Percentiles rank a stretch among this genome's conserved stretches.
phyloP scores from a whole-genome alignment of 768 basidiomycete genomes.

The Exsudoporus frostii region DNA sequence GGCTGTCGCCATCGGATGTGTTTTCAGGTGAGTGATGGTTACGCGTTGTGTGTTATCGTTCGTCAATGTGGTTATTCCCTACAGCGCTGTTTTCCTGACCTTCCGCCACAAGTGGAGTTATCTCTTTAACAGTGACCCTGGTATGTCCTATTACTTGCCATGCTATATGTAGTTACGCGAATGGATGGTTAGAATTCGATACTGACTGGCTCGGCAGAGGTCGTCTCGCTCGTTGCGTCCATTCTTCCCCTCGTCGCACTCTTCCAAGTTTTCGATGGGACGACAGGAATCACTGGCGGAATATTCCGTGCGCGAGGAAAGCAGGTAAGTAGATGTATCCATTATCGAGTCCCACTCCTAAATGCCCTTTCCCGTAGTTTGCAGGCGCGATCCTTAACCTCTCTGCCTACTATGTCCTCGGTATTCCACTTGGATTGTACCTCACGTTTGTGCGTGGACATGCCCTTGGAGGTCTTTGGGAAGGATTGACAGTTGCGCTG shows the following conservation, averaged over 20 bases:
- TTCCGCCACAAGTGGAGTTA: slow-evolving; percentile 69
- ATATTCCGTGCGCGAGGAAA: slow-evolving; percentile 82
- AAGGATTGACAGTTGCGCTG: slow-evolving; percentile 71
- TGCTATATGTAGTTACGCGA: not conserved
- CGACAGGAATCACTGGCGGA: slow-evolving; percentile 63
- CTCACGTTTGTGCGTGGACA: slow-evolving; percentile 61
- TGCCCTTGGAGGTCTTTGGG: slow-evolving; percentile 77
- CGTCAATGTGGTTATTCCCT: not conserved
- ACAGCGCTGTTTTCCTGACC: slow-evolving; percentile 50
- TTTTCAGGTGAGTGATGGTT: slow-evolving; percentile 52
- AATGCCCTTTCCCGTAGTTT: slow-evolving; percentile 36
- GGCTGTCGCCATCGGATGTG: slow-evolving; percentile 57
- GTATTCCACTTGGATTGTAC: slow-evolving; percentile 79
- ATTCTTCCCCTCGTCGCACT: slow-evolving; percentile 75
- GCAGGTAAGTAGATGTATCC: slow-evolving; percentile 40
- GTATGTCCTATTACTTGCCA: slow-evolving; percentile 29
- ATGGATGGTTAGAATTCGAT: not conserved
- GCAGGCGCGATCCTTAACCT: slow-evolving; percentile 62
- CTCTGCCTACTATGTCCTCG: slow-evolving; percentile 77
- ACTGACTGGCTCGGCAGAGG: slow-evolving; percentile 35
- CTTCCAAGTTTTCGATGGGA: slow-evolving; percentile 85
- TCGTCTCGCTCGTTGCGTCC: slow-evolving; percentile 45
- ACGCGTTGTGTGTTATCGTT: not conserved
- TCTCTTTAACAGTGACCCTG: slow-evolving; percentile 68
- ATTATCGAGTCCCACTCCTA: not conserved